A percentile compares a stretch with the other conserved stretches of the same genome.
These are phyloP conservation scores for Xylaria nigripes DNA, from an alignment of 495 filamentous ascomycete species.

Conservation along the genomic window DNA sequence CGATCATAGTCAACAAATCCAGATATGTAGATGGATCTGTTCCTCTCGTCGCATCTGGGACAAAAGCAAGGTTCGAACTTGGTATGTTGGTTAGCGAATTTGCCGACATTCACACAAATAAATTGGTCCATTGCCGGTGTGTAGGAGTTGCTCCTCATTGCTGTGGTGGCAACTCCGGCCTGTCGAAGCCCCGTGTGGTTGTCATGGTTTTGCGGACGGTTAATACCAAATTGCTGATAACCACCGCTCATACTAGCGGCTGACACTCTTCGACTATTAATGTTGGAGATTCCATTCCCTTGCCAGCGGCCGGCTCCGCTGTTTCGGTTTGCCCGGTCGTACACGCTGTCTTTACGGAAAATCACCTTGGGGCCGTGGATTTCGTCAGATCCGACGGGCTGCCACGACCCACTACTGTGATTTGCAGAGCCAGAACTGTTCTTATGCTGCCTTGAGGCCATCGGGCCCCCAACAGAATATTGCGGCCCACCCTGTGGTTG, in stretches of 20 bases:
- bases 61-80: constrained; percentile 14
- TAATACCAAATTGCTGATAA: background rate
- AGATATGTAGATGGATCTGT: constrained; percentile 8
- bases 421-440: background rate
- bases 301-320: background rate
- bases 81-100: background rate
- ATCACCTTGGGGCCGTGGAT: constrained; percentile 16
- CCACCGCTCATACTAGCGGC: background rate
- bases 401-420: constrained; percentile 8
- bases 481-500: background rate
- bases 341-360: constrained; percentile 1
- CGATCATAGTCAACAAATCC: background rate
- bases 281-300: background rate
- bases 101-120: constrained; percentile 5
- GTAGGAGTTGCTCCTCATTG: background rate
- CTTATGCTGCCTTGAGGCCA: background rate
- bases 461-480: background rate
- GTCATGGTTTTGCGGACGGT: background rate
- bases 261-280: background rate
- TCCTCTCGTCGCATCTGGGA: background rate
- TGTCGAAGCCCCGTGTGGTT: too few relatives aligned
- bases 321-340: background rate
- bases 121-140: background rate
- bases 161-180: background rate
- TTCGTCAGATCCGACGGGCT: constrained; percentile 3